phyloP scores from a whole-genome alignment of 768 basidiomycete genomes.

The Amanita fuliginea region DNA sequence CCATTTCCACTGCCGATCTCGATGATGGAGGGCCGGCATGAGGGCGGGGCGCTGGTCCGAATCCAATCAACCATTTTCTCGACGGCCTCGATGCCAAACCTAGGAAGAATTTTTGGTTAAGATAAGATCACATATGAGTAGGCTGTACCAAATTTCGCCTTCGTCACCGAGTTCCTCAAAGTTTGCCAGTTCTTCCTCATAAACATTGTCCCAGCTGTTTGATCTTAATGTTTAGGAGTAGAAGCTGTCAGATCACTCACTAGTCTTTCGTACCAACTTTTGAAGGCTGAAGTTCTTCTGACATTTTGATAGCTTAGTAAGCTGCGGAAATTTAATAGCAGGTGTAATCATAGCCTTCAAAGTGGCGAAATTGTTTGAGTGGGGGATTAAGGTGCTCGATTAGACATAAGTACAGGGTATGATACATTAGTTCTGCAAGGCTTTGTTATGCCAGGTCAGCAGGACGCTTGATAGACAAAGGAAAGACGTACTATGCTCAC shows the following conservation, averaged over 20 bases:
- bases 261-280: slow-evolving; percentile 72
- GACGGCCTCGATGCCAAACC: slow-evolving; percentile 72
- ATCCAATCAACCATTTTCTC: slow-evolving; percentile 78
- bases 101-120: slow-evolving; percentile 15
- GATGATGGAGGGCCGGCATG: slow-evolving; percentile 39
- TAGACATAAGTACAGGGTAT: slow-evolving; percentile 5
- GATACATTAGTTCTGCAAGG: neutral
- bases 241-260: slow-evolving; percentile 28
- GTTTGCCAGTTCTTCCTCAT: slow-evolving; percentile 57
- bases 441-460: neutral
- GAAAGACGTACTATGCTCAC: slow-evolving; percentile 14
- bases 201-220: slow-evolving; percentile 68
- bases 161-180: slow-evolving; percentile 75
- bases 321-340: neutral
- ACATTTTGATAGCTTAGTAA: slow-evolving; percentile 20
- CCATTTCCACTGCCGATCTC: slow-evolving; percentile 82
- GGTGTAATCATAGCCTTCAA: neutral
- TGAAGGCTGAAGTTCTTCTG: slow-evolving; percentile 49
- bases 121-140: neutral
- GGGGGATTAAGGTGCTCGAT: neutral
- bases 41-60: slow-evolving; percentile 38
- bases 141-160: slow-evolving; percentile 67
- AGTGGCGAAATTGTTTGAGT: neutral
- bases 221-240: neutral
- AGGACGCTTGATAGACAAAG: neutral